phyloP scores from a whole-genome alignment of 2,329 filamentous ascomycete genomes.

The Claviceps spartinae region DNA sequence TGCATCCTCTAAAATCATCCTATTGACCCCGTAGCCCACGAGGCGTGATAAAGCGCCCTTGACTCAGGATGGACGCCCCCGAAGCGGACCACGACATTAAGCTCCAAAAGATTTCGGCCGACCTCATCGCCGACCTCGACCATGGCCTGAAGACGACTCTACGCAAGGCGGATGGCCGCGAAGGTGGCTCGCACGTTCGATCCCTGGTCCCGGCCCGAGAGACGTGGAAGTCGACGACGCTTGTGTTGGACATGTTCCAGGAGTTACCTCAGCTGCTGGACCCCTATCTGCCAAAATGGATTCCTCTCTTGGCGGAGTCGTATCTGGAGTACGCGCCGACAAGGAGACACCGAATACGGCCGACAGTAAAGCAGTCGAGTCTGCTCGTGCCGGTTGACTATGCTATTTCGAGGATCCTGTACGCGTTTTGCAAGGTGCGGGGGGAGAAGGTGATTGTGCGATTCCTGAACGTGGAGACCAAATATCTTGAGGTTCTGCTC shows the following conservation, averaged over 20 bases:
- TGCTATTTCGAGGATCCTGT: constrained; percentile 68
- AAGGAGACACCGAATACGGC: constrained; percentile 26
- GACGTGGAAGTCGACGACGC: constrained; percentile 31
- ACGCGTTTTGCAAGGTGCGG: constrained; percentile 86
- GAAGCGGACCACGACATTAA: constrained; percentile 49
- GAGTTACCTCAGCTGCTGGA: constrained; percentile 91
- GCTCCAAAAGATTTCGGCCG: constrained; percentile 45
- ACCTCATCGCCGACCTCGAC: constrained; percentile 46
- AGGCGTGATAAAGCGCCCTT: too few species aligned
- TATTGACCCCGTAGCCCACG: too few species aligned
- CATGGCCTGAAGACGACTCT: constrained; percentile 37
- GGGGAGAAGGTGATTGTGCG: constrained; percentile 85
- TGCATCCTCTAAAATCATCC: not conserved
- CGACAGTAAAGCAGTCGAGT: constrained; percentile 17
- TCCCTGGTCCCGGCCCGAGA: constrained; percentile 37
- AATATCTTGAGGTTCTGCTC: constrained; percentile 69
- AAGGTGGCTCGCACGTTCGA: constrained; percentile 26
- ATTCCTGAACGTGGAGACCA: constrained; percentile 83
- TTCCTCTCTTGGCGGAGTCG: constrained; percentile 61
- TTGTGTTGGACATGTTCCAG: constrained; percentile 75
- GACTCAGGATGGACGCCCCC: constrained; percentile 40
- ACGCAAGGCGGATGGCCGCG: constrained; percentile 33
- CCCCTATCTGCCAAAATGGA: constrained; percentile 60
- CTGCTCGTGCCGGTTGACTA: constrained; percentile 44
- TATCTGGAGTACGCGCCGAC: constrained; percentile 54